Evolutionary conservation across 495 filamentous ascomycete species (phyloP), one percentile per base, ranked within the genome.

Genomic region (Parathielavia appendiculata): DNA sequence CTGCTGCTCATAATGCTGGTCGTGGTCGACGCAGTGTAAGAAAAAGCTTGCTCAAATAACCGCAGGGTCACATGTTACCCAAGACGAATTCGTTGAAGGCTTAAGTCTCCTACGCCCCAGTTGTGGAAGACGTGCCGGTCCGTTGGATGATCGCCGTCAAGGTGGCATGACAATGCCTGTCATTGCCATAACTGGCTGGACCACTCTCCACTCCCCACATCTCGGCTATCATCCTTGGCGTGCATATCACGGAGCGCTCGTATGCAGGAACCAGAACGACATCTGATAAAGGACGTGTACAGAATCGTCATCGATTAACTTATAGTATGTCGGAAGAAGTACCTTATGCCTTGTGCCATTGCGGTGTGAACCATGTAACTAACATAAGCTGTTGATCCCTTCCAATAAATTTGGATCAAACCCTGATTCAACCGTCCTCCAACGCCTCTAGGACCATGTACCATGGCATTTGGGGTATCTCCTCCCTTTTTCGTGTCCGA

Each of bases 1-100:
- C 34, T 55, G 49, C 53, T 48, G 56, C 51, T 61, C 63, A 66
- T 68, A 22, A 35, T 60, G 45, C 49, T 34, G 44, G 22, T 17
- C 36, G 26, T 5, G 14, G 13, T 9, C 16, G n/a, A n/a, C n/a
- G n/a, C n/a, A n/a, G n/a, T n/a, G n/a, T n/a, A n/a, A n/a, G n/a
- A n/a, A n/a, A n/a, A n/a, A n/a, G n/a, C n/a, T n/a, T n/a, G n/a
- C n/a, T n/a, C n/a, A n/a, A n/a, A n/a, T n/a, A n/a, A n/a, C n/a
- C n/a, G n/a, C n/a, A 34, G n/a, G 46, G 39, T 41, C 26, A 52
- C 26, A 48, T 5, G 17, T 38, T n/a, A 41, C 12, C 40, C n/a
- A n/a, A n/a, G n/a, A n/a, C n/a, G n/a, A n/a, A n/a, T n/a, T n/a
- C n/a, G n/a, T n/a, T n/a, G n/a, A n/a, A n/a, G n/a, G n/a, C n/a